phyloP scores from a whole-genome alignment of 257 asterid species.

The Jasminum sambac region DNA sequence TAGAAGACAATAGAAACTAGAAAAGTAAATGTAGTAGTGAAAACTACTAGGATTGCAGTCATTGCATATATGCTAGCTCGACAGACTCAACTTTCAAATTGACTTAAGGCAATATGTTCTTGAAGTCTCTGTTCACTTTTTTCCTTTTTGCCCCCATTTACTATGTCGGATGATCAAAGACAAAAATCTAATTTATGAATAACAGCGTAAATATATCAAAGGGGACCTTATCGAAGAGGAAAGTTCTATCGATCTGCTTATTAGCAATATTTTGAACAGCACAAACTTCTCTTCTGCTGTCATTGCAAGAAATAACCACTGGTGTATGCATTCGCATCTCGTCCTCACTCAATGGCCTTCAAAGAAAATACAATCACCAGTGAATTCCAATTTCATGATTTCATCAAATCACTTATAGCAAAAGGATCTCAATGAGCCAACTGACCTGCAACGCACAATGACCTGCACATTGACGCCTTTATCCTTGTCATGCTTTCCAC shows the following conservation, averaged over 20 bases:
- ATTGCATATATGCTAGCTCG: not conserved
- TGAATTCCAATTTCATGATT: slow-evolving; percentile 2
- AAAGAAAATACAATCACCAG: not conserved
- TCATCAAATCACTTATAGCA: not conserved
- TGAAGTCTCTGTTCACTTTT: not conserved
- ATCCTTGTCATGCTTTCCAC: slow-evolving; percentile 74
- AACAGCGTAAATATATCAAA: slow-evolving; percentile 19
- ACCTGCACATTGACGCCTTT: slow-evolving; percentile 98
- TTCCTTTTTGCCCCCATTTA: not conserved
- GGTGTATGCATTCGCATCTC: slow-evolving; percentile 82
- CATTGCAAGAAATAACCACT: slow-evolving; percentile 83
- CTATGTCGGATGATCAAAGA: not conserved
- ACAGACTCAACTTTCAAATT: not conserved
- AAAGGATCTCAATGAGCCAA: not conserved
- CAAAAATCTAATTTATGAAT: slow-evolving; percentile 1
- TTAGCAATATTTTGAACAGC: slow-evolving; percentile 96
- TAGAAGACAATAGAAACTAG: not conserved
- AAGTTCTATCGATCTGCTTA: slow-evolving; percentile 97
- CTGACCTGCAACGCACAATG: slow-evolving; percentile 92
- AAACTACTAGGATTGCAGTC: not conserved
- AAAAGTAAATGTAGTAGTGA: not conserved
- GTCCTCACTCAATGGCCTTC: slow-evolving; percentile 91
- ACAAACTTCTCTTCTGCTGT: slow-evolving; percentile 79
- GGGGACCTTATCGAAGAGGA: slow-evolving; percentile 86
- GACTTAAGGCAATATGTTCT: not conserved